Base-by-base conservation (phyloP, 1,139 yeast species). In the Magnusiomyces suaveolens region DNA sequence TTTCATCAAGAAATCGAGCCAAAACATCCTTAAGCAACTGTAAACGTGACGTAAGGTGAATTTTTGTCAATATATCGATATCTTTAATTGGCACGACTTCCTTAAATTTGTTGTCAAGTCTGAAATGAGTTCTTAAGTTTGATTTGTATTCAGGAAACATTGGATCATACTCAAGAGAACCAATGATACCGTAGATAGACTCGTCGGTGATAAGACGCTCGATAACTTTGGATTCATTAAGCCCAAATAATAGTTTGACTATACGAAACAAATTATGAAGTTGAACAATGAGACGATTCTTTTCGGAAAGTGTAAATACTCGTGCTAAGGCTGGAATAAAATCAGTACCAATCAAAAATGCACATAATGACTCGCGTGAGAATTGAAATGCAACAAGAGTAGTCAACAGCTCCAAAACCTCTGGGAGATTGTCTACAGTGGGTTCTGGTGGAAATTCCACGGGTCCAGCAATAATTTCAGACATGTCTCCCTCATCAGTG, bases 161-260 rank as follows among this genome's bases (percentile, higher is more conserved):
- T 0, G 94, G 86, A 66, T 90, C 97, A 68, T 90, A 92, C 67
- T 92, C 98, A 51, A 92, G 71, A n/a, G 88, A 84, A 0, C 96
- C 95, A 10, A 84, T 78, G 3, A 87, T 71, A 0, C 87, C 86
- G 62, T 77, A 64, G 39, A 87, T 76, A 54, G 78, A 74, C 2
- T 76, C 78, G 60, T 85, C 92, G 18, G 78, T 76, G 1, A 87
- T 71, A 54, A 90, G 75, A 47, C 77, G 73, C 57, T 88, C 96
- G 44, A 89, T 70, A 2, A 92, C 73, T 14, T 76, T 66, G n/a
- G 81, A 73, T 61, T 90, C 96, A 63, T 86, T 87, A 68, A 84
- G 83, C 46, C 84, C 72, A 25, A 89, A 53, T 50, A 67, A 53
- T 48, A 84, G 76, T 68, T 87, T 90, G 53, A 87, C 68, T 18